phyloP scores from a whole-genome alignment of 768 basidiomycete species.

The Boletus huronensis region DNA sequence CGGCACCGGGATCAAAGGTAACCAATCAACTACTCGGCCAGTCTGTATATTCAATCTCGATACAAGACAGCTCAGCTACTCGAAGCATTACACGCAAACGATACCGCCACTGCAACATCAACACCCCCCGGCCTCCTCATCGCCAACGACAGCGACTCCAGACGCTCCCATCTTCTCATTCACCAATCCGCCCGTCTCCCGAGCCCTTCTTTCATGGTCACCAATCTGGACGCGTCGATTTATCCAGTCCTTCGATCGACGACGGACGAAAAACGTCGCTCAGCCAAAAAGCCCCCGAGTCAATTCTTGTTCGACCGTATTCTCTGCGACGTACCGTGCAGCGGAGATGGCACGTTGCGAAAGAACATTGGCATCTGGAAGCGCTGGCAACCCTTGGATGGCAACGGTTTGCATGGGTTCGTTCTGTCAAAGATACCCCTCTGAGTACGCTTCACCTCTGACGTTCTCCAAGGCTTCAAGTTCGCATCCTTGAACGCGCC shows the following conservation, averaged over 20 bases:
- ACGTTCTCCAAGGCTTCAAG: slow-evolving; percentile 62
- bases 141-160: slow-evolving; percentile 94
- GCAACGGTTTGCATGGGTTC: slow-evolving; percentile 86
- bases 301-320: slow-evolving; percentile 87
- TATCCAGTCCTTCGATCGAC: slow-evolving; percentile 59
- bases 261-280: slow-evolving; percentile 26
- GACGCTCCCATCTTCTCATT: slow-evolving; percentile 92
- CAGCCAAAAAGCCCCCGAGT: slow-evolving; percentile 37
- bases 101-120: slow-evolving; percentile 57
- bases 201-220: slow-evolving; percentile 89
- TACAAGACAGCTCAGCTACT: slow-evolving; percentile 88
- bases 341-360: slow-evolving; percentile 92
- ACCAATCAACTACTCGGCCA: not conserved
- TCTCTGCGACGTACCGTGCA: slow-evolving; percentile 95
- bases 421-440: slow-evolving; percentile 20
- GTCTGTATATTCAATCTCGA: not conserved
- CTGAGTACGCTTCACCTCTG: not conserved
- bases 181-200: slow-evolving; percentile 96
- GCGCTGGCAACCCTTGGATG: slow-evolving; percentile 83
- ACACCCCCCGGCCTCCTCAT: slow-evolving; percentile 83
- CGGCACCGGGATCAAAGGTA: slow-evolving; percentile 96
- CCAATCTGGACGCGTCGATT: slow-evolving; percentile 91
- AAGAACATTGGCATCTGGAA: slow-evolving; percentile 98
- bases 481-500: slow-evolving; percentile 87
- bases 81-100: slow-evolving; percentile 87